Percentiles rank a stretch among this genome's conserved stretches.
Conservation (phyloP, 345 rosid genomes). For the Corchorus olitorius region DNA sequence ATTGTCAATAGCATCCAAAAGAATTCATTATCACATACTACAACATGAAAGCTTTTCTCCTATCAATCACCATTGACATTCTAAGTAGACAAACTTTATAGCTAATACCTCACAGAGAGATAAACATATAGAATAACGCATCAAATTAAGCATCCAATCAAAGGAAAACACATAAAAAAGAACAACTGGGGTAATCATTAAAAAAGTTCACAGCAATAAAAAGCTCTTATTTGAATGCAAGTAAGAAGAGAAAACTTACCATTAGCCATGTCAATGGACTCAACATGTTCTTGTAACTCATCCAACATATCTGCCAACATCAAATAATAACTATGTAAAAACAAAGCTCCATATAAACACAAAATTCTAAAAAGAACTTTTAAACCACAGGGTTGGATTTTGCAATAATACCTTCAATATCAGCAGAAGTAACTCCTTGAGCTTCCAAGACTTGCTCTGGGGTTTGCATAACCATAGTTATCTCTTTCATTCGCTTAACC, state of each 20-base stretch:
- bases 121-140: neutral
- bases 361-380: neutral
- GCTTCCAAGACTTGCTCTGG: constrained; percentile 69
- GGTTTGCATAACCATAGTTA: constrained; percentile 75
- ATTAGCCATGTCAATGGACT: constrained; percentile 62
- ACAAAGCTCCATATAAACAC: neutral
- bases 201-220: neutral
- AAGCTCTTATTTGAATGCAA: neutral
- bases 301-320: constrained; percentile 60
- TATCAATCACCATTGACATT: neutral
- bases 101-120: neutral
- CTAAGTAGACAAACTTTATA: neutral
- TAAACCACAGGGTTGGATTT: neutral
- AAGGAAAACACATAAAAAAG: too few relatives aligned
- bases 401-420: constrained; percentile 63
- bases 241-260: constrained; percentile 29
- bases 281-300: constrained; percentile 71
- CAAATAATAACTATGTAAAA: neutral
- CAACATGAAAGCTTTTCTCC: neutral
- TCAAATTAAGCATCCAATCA: neutral
- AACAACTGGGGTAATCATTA: neutral
- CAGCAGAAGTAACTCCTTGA: constrained; percentile 68
- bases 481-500: constrained; percentile 80
- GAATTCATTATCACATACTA: neutral
- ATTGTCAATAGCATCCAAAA: neutral